Base-by-base conservation (phyloP, 345 rosid genomes). In the Raphanus sativus region DNA sequence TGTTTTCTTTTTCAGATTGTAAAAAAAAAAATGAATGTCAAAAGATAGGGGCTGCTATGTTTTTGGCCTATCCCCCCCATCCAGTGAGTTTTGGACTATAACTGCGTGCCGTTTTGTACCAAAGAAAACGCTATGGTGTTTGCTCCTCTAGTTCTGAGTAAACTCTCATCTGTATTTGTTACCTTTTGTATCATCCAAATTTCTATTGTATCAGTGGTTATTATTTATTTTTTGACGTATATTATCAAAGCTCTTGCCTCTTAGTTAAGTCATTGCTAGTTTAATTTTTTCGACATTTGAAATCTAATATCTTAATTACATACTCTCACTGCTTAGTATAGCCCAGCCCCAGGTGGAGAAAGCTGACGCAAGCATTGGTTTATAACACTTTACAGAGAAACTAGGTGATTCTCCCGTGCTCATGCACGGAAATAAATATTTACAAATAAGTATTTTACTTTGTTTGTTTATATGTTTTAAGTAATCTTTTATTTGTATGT, bases 321-420 rank as follows among this genome's bases (percentile, higher is more conserved):
- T 10, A 42, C 9, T 52, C 15, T n/a, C n/a, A 15, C 6, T 42
- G 25, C 5, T 8, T 67, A 15, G 72, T 55, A 10, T 2, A 9
- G 4, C 25, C 36, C 73, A 71, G 34, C 34, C 34, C n/a, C 34
- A 32, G 73, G 69, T 77, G 32, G 45, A 67, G 58, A 40, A 75
- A n/a, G 80, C 83, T 80, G 83, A 75, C 73, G 76, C 73, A 58
- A 58, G 77, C 77, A 66, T 48, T 69, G 5, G 70, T 71, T 30
- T 36, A 10, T 78, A 1, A 4, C 75, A 40, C 70, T n/a, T 70
- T 59, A 58, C 11, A 16, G 12, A 55, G 5, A 9, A 21, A 21
- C 21, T 21, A 21, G 21, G 21, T 21, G 21, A 21, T 21, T 21
- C 21, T 21, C 21, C 21, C 21, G 21, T 21, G 21, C 21, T 21